A percentile compares a stretch with the other conserved stretches of the same genome.
Evolutionary conservation across 352 stramenopile species (phyloP).

Genomic region (Pythium grandisporangium): DNA sequence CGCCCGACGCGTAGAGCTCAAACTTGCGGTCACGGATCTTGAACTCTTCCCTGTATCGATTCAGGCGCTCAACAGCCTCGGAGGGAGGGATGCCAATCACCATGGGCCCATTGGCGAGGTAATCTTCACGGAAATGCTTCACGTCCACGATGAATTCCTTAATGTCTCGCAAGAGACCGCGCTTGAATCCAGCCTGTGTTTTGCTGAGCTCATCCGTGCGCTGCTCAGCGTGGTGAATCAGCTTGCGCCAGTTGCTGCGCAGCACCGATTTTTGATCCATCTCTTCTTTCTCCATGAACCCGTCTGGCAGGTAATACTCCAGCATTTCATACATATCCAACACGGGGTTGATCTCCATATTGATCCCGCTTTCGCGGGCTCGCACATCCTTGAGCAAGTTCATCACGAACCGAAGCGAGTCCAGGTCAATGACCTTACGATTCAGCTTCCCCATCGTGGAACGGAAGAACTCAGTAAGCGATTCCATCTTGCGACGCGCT

Average conservation of each 20-base stretch:
- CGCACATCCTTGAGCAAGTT: constrained; percentile 95
- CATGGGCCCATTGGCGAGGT: constrained; percentile 95
- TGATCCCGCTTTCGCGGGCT: constrained; percentile 95
- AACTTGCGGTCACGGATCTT: constrained; percentile 97
- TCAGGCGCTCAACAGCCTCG: constrained; percentile 95
- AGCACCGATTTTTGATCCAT: constrained; percentile 99
- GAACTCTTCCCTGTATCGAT: constrained; percentile 97
- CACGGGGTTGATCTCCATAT: constrained; percentile 97
- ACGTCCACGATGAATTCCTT: constrained; percentile 96
- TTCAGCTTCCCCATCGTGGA: constrained; percentile 90
- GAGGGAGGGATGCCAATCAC: constrained; percentile 95
- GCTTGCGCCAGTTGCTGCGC: constrained; percentile 94
- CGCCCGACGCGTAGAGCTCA: constrained; percentile 93
- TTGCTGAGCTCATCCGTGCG: constrained; percentile 94
- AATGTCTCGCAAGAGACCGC: constrained; percentile 93
- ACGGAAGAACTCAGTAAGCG: constrained; percentile 95
- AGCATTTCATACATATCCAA: constrained; percentile 99
- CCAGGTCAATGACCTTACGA: constrained; percentile 93
- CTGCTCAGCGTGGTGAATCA: constrained; percentile 92
- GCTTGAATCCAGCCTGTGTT: constrained; percentile 95
- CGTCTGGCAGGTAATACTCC: constrained; percentile 88
- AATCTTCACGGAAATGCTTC: constrained; percentile 94
- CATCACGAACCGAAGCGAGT: constrained; percentile 97
- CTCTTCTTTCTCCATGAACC: constrained; percentile 99
- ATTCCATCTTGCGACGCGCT: constrained; percentile 88